Evolutionary conservation across 495 filamentous ascomycete species (phyloP), one percentile per base, ranked within the genome.

Genomic region (Alectoria sarmentosa): DNA sequence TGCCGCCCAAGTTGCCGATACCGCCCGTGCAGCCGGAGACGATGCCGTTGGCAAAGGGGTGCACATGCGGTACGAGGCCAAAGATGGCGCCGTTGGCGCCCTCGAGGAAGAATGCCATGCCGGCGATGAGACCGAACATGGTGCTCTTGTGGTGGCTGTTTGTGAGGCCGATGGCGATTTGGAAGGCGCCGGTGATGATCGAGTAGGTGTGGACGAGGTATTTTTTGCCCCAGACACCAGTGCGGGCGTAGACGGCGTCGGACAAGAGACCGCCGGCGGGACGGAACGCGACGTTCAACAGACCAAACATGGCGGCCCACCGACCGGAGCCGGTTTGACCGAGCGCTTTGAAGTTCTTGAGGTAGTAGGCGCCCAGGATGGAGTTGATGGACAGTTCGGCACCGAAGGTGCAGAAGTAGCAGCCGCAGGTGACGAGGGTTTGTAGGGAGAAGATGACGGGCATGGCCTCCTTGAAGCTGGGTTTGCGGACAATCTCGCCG

Each of bases 241-340:
- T 84, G 30, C 70, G 70, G 26, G 76, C 78, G 78, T 92, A 96
- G 3, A 92, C 70, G n/a, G 87, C 32, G 66, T 96, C 92, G 4
- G 84, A 80, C 17, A 91, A 65, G 21, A 90, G 80, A 1, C 92
- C 92, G 54, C 92, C 92, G 0, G 84, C 69, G 0, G 92, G 92
- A 1, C 92, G 83, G 62, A 83, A 89, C 62, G 88, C 73, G 41
- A 93, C 77, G 74, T 96, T 96, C 36, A 96, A 77, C 58, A 96
- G 86, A 14, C 92, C 92, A 72, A 95, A 96, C 86, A 95, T 93
- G 62, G 92, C 90, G 0, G 90, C 89, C 86, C 88, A 95, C 68
- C 84, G 81, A 4, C 89, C 84, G 10, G 88, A 84, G 32, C 79
- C 74, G 13, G 90, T 92, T 73, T 92, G 90, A 8, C 83, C 83